Base-by-base conservation (phyloP, 441 rosid genomes). In the Rhodomyrtus psidioides region DNA sequence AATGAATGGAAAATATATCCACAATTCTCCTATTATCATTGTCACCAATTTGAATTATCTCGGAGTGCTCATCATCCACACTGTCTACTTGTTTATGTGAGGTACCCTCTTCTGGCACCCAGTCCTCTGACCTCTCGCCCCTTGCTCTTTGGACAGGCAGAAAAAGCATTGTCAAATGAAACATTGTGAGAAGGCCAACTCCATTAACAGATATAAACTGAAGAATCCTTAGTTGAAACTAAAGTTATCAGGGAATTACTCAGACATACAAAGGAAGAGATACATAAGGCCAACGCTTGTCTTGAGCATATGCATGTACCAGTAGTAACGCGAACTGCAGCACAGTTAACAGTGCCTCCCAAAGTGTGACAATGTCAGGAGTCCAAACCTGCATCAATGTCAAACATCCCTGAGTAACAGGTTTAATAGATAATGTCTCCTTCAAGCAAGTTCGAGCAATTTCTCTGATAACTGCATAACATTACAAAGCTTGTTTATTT, bases 251-350 rank as follows among this genome's bases (percentile, higher is more conserved):
- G n/a, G 59, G 84, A 75, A 58, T 21, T 34, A 49, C 13, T 86
- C 85, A 76, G 54, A 84, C 95, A 84, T 86, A 96, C 99, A 97
- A 81, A 30, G 99, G 99, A 81, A 97, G 90, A 70, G 98, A 97
- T 49, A 96, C 46, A 89, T 93, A 96, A 85, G 98, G 98, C 98
- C 98, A 97, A 30, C 93, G 96, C 92, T 95, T 95, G 92, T 97
- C 99, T 92, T 97, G 98, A 82, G 94, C 99, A 91, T 95, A 97
- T 53, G 98, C 98, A 74, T 96, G 97, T n/a, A 56, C 56, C 57
- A 97, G 90, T 85, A 95, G 97, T 62, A 95, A 90, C 39, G 95
- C 99, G 83, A 90, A 96, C 83, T 94, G 96, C 90, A 97, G 57
- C 49, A 97, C 99, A 8, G 99, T 97, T 89, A 95, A 88, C 42